Percentiles rank a stretch among this genome's conserved stretches.
Conservation (phyloP, 345 rosid species). For the Rubroshorea leprosula region DNA sequence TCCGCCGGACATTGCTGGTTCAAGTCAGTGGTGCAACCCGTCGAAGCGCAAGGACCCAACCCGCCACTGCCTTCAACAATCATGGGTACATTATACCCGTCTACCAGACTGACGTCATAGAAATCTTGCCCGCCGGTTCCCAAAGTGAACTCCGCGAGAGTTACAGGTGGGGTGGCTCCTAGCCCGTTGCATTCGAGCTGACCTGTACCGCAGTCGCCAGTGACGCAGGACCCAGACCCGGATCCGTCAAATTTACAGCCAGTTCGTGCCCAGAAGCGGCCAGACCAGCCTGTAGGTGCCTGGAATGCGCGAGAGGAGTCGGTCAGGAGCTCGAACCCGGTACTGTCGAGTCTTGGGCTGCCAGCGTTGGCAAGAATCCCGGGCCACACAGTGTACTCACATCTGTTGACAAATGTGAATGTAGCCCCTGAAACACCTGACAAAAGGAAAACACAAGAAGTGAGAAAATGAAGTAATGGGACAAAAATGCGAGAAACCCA, state of each 20-base stretch:
- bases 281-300: constrained; percentile 81
- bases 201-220: constrained; percentile 78
- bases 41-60: constrained; percentile 66
- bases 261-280: constrained; percentile 74
- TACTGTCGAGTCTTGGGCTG: constrained; percentile 52
- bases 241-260: constrained; percentile 59
- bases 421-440: constrained; percentile 31
- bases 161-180: constrained; percentile 82
- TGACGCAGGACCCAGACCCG: constrained; percentile 50
- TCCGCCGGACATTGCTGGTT: constrained; percentile 79
- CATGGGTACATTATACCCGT: constrained; percentile 89
- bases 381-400: constrained; percentile 60
- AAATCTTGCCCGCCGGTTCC: constrained; percentile 80
- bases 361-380: constrained; percentile 67
- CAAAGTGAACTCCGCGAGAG: constrained; percentile 81
- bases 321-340: constrained; percentile 56
- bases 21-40: constrained; percentile 72
- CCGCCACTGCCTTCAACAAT: constrained; percentile 71
- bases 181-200: constrained; percentile 58
- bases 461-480: background rate
- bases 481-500: background rate
- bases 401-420: constrained; percentile 63
- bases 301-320: constrained; percentile 55
- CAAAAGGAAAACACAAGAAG: background rate
- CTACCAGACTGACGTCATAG: constrained; percentile 93